Conservation (phyloP, 75 land plant species). For the Picea glauca region DNA sequence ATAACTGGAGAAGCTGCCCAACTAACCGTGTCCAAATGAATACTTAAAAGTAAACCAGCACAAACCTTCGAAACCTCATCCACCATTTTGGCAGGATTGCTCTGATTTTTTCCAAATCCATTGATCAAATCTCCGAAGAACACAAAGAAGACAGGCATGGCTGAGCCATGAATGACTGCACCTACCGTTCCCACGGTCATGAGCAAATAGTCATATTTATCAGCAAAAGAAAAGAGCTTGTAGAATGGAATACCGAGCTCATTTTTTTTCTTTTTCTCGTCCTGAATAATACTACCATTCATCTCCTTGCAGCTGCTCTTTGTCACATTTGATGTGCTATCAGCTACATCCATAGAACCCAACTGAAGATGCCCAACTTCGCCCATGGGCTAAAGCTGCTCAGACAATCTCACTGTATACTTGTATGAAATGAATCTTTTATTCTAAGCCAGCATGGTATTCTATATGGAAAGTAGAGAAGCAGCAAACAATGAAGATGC, state of each 20-base stretch:
- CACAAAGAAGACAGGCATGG: constrained; percentile 87
- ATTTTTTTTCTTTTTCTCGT: constrained; percentile 37
- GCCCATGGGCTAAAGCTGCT: constrained; percentile 5
- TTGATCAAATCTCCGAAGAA: constrained; percentile 84
- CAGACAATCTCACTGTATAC: neutral
- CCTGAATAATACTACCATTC: neutral
- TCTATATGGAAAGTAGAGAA: neutral
- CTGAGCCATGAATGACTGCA: constrained; percentile 73
- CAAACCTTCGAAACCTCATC: constrained; percentile 73
- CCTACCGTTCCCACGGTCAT: constrained; percentile 73
- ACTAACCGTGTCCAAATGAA: neutral
- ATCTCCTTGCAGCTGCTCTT: neutral
- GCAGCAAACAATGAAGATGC: constrained; percentile 1
- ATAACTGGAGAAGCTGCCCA: neutral
- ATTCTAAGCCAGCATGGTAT: neutral
- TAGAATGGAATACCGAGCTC: constrained; percentile 69
- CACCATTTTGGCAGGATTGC: constrained; percentile 49
- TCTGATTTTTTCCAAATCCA: constrained; percentile 76
- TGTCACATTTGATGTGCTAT: no score
- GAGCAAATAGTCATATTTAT: constrained; percentile 46
- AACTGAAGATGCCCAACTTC: constrained; percentile 12
- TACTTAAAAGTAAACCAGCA: neutral
- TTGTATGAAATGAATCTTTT: neutral
- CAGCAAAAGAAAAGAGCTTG: constrained; percentile 81
- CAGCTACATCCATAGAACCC: neutral